Evolutionary conservation across 768 basidiomycete species (phyloP).

Genomic region (Tephrocybe sp.): DNA sequence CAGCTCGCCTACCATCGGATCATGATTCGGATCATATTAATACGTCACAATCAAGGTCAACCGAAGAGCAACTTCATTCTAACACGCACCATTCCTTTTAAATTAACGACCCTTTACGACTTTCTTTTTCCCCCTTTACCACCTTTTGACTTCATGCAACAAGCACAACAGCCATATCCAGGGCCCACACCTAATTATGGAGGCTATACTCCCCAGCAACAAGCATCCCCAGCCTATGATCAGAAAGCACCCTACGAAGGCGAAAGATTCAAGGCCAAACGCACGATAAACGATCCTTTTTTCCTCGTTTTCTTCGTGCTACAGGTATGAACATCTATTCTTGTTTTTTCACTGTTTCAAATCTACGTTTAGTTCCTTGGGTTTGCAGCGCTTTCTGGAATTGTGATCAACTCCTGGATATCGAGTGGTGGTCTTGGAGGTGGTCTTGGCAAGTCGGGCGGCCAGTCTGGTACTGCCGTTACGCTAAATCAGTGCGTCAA

Average conservation of each 20-base stretch:
- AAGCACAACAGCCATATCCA: constrained; percentile 28
- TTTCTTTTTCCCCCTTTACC: not conserved
- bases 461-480: constrained; percentile 50
- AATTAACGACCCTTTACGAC: not conserved
- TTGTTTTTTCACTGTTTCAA: not conserved
- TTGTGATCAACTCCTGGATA: constrained; percentile 62
- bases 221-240: constrained; percentile 21
- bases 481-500: constrained; percentile 62
- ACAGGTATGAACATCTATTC: constrained; percentile 38
- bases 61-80: not conserved
- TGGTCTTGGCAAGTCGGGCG: constrained; percentile 62
- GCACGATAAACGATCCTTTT: constrained; percentile 67
- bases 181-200: constrained; percentile 35
- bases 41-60: constrained; percentile 4
- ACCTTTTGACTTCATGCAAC: constrained; percentile 1
- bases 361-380: constrained; percentile 51
- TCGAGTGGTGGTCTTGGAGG: constrained; percentile 67
- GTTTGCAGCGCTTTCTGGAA: constrained; percentile 64
- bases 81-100: not conserved
- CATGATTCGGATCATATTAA: no score
- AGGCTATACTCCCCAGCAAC: constrained; percentile 17
- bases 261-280: constrained; percentile 67
- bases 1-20: no score
- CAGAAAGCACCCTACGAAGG: constrained; percentile 57
- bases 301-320: constrained; percentile 72